Conservation (phyloP, 2,329 filamentous ascomycete species). For the Aureobasidium leucospermi region DNA sequence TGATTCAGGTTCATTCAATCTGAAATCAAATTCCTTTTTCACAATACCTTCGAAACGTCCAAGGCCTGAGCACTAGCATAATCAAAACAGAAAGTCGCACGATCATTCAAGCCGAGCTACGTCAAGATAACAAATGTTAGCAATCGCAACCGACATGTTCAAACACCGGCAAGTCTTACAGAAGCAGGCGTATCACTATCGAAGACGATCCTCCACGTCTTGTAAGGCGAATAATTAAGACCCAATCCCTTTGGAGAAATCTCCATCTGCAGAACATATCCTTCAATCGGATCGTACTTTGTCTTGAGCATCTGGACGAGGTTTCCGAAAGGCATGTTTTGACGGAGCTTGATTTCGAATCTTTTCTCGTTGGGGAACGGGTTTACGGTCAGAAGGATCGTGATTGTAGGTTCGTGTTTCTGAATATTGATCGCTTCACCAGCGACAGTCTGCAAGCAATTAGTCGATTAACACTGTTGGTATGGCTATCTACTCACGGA, state of each 20-base stretch:
- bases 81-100: too few species aligned
- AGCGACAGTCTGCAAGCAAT: not conserved
- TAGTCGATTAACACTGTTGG: accelerated
- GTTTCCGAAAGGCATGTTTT: not conserved
- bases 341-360: not conserved
- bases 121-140: too few species aligned
- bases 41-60: too few species aligned
- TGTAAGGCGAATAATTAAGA: too few species aligned
- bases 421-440: not conserved
- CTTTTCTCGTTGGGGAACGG: not conserved
- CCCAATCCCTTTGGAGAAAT: too few species aligned
- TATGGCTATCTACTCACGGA: not conserved
- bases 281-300: not conserved
- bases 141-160: too few species aligned
- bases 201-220: not conserved
- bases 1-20: too few species aligned
- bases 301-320: not conserved
- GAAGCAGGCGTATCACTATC: not conserved
- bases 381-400: not conserved
- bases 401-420: not conserved
- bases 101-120: too few species aligned
- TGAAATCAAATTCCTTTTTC: too few species aligned
- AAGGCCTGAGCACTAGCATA: too few species aligned
- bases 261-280: not conserved
- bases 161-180: not conserved